Conservation (phyloP, 2,329 filamentous ascomycete genomes). For the Pestalotiopsis sp. region DNA sequence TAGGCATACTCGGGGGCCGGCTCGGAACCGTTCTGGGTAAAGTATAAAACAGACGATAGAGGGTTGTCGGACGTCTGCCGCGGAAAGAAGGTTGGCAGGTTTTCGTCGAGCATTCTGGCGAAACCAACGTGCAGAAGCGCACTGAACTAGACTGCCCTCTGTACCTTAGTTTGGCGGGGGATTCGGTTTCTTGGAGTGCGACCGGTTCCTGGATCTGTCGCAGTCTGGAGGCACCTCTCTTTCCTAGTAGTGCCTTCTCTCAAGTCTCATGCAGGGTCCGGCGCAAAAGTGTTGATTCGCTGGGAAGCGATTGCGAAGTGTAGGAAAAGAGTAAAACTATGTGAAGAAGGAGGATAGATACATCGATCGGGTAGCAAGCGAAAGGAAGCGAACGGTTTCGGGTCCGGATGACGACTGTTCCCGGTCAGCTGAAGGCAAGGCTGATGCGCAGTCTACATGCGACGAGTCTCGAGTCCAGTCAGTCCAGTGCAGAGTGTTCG, state of each 20-base stretch:
- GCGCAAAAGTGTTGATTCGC: too few relatives aligned
- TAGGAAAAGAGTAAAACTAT: neutral
- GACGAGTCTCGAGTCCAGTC: neutral
- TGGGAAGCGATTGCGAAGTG: too few relatives aligned
- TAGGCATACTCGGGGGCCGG: slow-evolving; percentile 80
- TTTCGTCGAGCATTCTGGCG: slow-evolving; percentile 82
- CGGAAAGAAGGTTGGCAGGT: slow-evolving; percentile 75
- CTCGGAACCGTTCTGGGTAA: slow-evolving; percentile 76
- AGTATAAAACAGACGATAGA: slow-evolving; percentile 60
- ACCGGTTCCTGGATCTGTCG: neutral
- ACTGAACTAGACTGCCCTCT: neutral
- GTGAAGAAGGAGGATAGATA: neutral
- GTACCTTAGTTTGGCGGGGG: neutral
- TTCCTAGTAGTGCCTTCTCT: neutral
- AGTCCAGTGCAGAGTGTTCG: neutral
- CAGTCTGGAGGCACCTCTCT: neutral
- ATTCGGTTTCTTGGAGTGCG: neutral
- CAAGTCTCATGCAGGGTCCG: too few relatives aligned
- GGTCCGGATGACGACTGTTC: neutral
- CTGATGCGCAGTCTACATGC: neutral
- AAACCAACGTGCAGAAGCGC: slow-evolving; percentile 7
- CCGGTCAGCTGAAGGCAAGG: slow-evolving; percentile 12
- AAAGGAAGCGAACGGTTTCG: neutral
- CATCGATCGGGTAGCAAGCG: neutral
- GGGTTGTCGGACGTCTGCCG: slow-evolving; percentile 55